A percentile compares a stretch with the other conserved stretches of the same genome.
These are phyloP conservation scores for Beauveria medogensis DNA, from an alignment of 2,329 filamentous ascomycete genomes.

Conservation along the genomic window DNA sequence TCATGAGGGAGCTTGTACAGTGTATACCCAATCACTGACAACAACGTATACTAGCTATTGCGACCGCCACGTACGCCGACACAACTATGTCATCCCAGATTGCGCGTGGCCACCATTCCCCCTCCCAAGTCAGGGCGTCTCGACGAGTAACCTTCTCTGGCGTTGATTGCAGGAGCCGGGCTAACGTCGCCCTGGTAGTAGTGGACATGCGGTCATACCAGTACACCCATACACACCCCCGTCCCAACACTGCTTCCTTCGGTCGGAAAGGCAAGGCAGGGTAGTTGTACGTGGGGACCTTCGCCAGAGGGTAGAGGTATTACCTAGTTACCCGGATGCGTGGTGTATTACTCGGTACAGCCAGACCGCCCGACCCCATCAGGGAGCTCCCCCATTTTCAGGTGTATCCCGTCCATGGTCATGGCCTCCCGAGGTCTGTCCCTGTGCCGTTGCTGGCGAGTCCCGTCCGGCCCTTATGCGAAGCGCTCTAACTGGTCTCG, in stretches of 20 bases:
- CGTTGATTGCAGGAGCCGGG: slow-evolving; percentile 4
- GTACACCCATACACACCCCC: slow-evolving; percentile 5
- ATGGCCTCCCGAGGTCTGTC: slow-evolving; percentile 10
- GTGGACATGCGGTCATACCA: slow-evolving; percentile 1
- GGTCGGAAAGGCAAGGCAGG: slow-evolving; percentile 3
- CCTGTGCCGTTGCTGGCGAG: slow-evolving; percentile 1
- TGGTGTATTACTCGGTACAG: slow-evolving; percentile 4
- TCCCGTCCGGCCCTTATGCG: slow-evolving; percentile 1
- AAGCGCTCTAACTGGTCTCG: background rate
- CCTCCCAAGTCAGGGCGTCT: background rate
- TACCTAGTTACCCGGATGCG: background rate
- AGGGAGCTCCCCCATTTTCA: slow-evolving; percentile 9
- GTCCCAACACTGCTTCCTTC: slow-evolving; percentile 3
- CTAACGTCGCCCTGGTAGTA: slow-evolving; percentile 1
- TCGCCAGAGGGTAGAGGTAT: background rate
- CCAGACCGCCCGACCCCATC: slow-evolving; percentile 9
- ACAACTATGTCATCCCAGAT: background rate
- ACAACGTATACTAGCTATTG: background rate
- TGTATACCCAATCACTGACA: background rate
- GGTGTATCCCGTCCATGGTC: slow-evolving; percentile 6
- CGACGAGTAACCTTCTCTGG: background rate
- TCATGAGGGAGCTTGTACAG: background rate
- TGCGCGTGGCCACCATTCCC: background rate
- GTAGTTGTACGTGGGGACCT: slow-evolving; percentile 5
- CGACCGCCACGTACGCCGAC: background rate